A percentile compares a stretch with the other conserved stretches of the same genome.
Conservation (phyloP, 169 alveolate species). For the Plasmodium vinckei region DNA sequence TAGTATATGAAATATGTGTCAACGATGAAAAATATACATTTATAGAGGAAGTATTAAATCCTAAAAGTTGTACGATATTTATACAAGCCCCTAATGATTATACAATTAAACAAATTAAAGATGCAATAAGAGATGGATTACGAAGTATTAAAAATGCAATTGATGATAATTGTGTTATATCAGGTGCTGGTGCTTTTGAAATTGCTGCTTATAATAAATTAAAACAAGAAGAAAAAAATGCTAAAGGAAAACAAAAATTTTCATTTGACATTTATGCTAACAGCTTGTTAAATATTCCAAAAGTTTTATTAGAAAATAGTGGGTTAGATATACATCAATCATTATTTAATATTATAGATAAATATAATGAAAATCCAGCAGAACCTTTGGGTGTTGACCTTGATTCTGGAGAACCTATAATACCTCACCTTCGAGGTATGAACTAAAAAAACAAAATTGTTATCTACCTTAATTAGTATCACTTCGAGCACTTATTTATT, state of each 20-base stretch:
- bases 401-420: constrained; percentile 93
- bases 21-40: constrained; percentile 99
- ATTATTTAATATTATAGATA: constrained; percentile 91
- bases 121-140: constrained; percentile 98
- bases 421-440: constrained; percentile 93
- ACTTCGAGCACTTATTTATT: no score
- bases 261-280: constrained; percentile 98
- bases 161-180: constrained; percentile 95
- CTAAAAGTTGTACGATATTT: constrained; percentile 96
- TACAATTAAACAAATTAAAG: constrained; percentile 95
- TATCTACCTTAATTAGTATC: no score
- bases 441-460: no score
- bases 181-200: constrained; percentile 99
- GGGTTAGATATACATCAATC: constrained; percentile 96
- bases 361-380: constrained; percentile 86
- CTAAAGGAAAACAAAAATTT: constrained; percentile 95
- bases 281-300: constrained; percentile 95
- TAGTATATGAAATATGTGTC: constrained; percentile 94
- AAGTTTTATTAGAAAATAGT: constrained; percentile 96
- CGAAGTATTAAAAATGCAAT: constrained; percentile 97
- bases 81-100: constrained; percentile 98
- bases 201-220: constrained; percentile 92
- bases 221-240: constrained; percentile 85
- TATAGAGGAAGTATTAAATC: constrained; percentile 97
- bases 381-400: constrained; percentile 96